A percentile compares a stretch with the other conserved stretches of the same genome.
Evolutionary conservation across 306 rosid species (phyloP).

Genomic region (Astragalus membranaceus): DNA sequence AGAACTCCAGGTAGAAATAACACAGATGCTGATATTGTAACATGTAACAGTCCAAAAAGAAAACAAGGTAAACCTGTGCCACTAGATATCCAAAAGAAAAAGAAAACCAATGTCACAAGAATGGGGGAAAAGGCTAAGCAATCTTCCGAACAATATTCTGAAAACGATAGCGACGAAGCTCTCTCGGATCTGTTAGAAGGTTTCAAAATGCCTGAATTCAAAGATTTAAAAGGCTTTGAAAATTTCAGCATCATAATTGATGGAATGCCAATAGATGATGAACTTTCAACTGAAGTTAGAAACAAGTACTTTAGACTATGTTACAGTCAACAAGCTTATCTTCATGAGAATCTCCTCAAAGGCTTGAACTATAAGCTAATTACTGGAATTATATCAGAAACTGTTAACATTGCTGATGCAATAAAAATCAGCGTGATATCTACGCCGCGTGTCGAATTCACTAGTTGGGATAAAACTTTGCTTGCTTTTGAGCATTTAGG

Average conservation of each 20-base stretch:
- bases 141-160: conserved; percentile 29
- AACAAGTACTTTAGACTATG: conserved; percentile 71
- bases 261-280: conserved; percentile 51
- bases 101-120: conserved; percentile 20
- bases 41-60: conserved; percentile 30
- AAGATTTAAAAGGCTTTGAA: conserved; percentile 42
- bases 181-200: conserved; percentile 53
- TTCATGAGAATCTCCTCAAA: conserved; percentile 56
- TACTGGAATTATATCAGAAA: conserved; percentile 50
- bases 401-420: conserved; percentile 47
- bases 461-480: conserved; percentile 65
- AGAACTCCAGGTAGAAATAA: conserved; percentile 45
- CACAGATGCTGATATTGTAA: conserved; percentile 6
- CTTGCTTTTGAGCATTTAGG: conserved; percentile 62
- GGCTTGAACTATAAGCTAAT: conserved; percentile 43
- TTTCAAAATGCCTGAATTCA: conserved; percentile 33
- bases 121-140: conserved; percentile 15
- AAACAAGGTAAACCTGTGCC: conserved; percentile 33
- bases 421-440: conserved; percentile 43
- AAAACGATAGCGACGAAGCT: conserved; percentile 53
- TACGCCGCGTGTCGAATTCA: conserved; percentile 41
- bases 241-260: conserved; percentile 49
- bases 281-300: conserved; percentile 44
- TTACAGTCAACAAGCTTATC: conserved; percentile 55
- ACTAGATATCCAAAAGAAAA: conserved; percentile 42